Percentiles rank a stretch among this genome's conserved stretches.
Evolutionary conservation across 495 filamentous ascomycete species (phyloP).

Genomic region (Aspergillus nanangensis): DNA sequence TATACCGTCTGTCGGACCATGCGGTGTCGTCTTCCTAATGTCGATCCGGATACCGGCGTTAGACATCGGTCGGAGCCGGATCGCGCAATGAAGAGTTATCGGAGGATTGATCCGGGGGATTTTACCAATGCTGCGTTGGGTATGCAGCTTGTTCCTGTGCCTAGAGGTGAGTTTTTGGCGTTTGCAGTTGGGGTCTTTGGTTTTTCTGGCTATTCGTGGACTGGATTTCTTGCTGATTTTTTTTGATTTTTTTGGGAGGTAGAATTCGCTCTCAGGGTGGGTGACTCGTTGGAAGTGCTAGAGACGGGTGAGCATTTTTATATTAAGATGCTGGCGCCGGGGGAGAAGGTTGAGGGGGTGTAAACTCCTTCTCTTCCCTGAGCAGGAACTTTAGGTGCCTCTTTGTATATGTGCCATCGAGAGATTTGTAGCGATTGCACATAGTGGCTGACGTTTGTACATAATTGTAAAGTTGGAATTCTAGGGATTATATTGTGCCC

Average conservation of each 20-base stretch:
- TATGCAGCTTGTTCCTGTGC: slow-evolving; percentile 72
- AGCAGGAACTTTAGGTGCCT: not conserved
- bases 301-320: slow-evolving; percentile 62
- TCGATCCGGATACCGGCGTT: slow-evolving; percentile 68
- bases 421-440: too few relatives aligned
- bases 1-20: slow-evolving; percentile 69
- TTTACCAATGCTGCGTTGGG: slow-evolving; percentile 70
- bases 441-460: too few relatives aligned
- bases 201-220: not conserved
- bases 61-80: slow-evolving; percentile 71
- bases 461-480: too few relatives aligned
- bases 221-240: not conserved
- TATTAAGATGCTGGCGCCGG: slow-evolving; percentile 45
- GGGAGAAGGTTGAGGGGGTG: slow-evolving; percentile 35
- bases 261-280: slow-evolving; percentile 49
- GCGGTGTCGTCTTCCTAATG: slow-evolving; percentile 81
- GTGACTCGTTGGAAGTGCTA: slow-evolving; percentile 55
- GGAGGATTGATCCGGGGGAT: slow-evolving; percentile 71
- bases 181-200: not conserved
- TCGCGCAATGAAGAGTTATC: slow-evolving; percentile 60
- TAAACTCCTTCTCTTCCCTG: slow-evolving; percentile 4
- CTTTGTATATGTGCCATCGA: not conserved
- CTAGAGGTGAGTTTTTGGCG: slow-evolving; percentile 16
- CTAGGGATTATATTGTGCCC: too few relatives aligned
- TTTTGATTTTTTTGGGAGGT: not conserved